Conservation (phyloP, 1,139 yeast genomes). For the Geotrichum citri-aurantii region DNA sequence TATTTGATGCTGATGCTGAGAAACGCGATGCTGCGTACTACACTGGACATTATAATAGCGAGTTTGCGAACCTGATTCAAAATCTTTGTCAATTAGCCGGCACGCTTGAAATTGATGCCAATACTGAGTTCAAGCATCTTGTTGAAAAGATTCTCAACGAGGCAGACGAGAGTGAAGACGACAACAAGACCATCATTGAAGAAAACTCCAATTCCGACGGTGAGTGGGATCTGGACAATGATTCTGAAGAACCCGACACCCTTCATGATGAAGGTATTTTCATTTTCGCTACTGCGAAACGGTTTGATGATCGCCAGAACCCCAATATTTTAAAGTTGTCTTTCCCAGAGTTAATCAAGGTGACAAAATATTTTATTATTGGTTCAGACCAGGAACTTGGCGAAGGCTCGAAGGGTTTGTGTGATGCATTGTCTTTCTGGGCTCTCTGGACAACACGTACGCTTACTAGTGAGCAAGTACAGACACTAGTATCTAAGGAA, state of each 20-base stretch:
- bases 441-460: constrained; percentile 38
- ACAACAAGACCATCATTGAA: not conserved
- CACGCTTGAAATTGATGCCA: constrained; percentile 59
- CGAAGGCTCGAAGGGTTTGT: constrained; percentile 36
- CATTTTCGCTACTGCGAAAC: constrained; percentile 32
- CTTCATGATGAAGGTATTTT: constrained; percentile 32
- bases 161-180: not conserved
- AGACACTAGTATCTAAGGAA: constrained; percentile 19
- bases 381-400: constrained; percentile 22
- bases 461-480: constrained; percentile 26
- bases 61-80: constrained; percentile 36
- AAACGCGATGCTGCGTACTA: constrained; percentile 21
- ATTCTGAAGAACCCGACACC: not conserved
- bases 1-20: constrained; percentile 19
- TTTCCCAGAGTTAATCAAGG: constrained; percentile 25
- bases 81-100: constrained; percentile 49
- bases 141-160: constrained; percentile 7
- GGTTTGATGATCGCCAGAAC: constrained; percentile 28
- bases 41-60: constrained; percentile 22
- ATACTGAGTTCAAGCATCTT: constrained; percentile 34
- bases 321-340: constrained; percentile 20
- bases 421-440: constrained; percentile 43
- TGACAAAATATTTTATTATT: constrained; percentile 19
- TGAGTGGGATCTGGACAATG: not conserved
- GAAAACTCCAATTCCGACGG: not conserved